Conservation (phyloP, 805 yeast species). For the Metschnikowia aberdeeniae region DNA sequence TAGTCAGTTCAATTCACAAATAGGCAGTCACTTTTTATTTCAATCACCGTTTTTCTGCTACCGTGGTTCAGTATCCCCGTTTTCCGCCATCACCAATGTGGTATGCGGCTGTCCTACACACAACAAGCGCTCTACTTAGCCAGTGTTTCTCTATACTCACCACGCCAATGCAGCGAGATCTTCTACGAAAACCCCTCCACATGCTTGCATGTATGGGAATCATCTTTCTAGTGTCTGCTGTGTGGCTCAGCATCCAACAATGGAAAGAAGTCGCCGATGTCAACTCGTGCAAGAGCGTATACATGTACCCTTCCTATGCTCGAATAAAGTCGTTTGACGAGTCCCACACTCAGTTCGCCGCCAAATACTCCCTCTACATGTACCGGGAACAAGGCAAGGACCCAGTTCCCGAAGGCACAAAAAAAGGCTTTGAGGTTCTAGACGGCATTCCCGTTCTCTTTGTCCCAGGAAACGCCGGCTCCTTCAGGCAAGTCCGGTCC, state of each 20-base stretch:
- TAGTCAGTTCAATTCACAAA: too few species aligned
- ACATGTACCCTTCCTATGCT: conserved; percentile 84
- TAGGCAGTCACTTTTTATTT: too few species aligned
- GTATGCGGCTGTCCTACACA: too few species aligned
- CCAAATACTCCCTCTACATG: conserved; percentile 78
- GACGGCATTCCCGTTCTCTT: conserved; percentile 86
- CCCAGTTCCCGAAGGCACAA: conserved; percentile 42
- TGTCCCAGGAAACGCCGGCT: conserved; percentile 97
- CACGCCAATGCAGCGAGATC: conserved; percentile 8
- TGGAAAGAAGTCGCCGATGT: conserved; percentile 28
- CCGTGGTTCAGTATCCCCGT: too few species aligned
- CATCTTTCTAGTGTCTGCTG: conserved; percentile 8
- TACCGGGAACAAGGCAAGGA: conserved; percentile 82
- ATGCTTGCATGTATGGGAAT: conserved; percentile 12
- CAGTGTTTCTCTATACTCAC: background rate
- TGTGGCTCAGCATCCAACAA: conserved; percentile 9
- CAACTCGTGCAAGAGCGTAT: conserved; percentile 58
- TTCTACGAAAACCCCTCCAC: conserved; percentile 16
- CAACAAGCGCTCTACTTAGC: too few species aligned
- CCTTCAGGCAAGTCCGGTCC: conserved; percentile 83
- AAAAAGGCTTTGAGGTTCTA: conserved; percentile 26
- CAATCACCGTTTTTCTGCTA: too few species aligned
- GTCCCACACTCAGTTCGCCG: conserved; percentile 64
- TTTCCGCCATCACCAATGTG: too few species aligned
- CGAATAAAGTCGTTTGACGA: conserved; percentile 67